Evolutionary conservation across 805 yeast genomes (phyloP).

Genomic region (Danielia oregonensis): DNA sequence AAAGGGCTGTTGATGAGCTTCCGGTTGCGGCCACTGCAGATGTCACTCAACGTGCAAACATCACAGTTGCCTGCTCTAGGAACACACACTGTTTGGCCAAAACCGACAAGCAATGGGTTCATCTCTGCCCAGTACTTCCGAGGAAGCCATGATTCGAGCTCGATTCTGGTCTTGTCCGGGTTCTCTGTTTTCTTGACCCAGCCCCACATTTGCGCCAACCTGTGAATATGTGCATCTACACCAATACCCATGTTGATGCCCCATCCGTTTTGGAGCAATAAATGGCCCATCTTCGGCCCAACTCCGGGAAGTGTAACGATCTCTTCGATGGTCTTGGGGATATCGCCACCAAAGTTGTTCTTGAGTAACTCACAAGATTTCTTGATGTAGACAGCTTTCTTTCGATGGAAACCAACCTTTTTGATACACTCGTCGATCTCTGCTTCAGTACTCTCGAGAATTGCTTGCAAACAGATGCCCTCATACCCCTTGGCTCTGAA

Average conservation of each 20-base stretch:
- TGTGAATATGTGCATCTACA: constrained; percentile 86
- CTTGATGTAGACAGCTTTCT: constrained; percentile 72
- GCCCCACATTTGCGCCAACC: constrained; percentile 74
- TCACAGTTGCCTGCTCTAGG: constrained; percentile 72
- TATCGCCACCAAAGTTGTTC: constrained; percentile 55
- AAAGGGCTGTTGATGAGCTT: constrained; percentile 30
- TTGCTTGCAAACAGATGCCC: constrained; percentile 58
- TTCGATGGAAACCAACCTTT: constrained; percentile 82
- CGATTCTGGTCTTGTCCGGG: constrained; percentile 73
- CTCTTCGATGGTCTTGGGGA: constrained; percentile 68
- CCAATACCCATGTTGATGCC: constrained; percentile 76
- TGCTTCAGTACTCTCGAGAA: constrained; percentile 46
- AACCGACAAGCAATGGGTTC: constrained; percentile 85
- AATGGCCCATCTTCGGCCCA: constrained; percentile 92
- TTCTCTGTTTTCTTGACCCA: constrained; percentile 62
- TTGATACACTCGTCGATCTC: constrained; percentile 64
- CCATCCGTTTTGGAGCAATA: constrained; percentile 84
- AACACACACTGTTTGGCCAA: constrained; percentile 85
- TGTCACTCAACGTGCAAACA: constrained; percentile 54
- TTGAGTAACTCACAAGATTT: constrained; percentile 52
- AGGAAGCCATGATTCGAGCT: constrained; percentile 73
- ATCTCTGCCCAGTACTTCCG: constrained; percentile 74
- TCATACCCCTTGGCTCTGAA: constrained; percentile 34
- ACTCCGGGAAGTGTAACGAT: constrained; percentile 79
- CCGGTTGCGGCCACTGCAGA: constrained; percentile 59